Percentiles rank a stretch among this genome's conserved stretches.
phyloP scores from a whole-genome alignment of 1,284 basidiomycete genomes.

The Moesziomyces sp. region DNA sequence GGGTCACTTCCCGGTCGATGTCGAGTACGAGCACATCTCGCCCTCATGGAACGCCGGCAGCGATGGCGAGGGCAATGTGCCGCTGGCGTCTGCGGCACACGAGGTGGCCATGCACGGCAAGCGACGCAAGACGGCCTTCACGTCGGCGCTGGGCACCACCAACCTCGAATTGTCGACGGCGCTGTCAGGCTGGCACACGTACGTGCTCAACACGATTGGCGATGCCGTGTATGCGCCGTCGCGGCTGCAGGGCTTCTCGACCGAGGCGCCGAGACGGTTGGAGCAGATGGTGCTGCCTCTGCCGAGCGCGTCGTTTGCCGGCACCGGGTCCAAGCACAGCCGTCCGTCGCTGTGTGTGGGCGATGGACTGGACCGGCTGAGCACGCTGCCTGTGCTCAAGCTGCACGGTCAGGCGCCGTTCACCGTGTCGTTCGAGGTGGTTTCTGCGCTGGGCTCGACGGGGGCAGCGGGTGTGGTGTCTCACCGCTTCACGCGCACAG shows the following conservation, averaged over 20 bases:
- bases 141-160: conserved; percentile 83
- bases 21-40: conserved; percentile 49
- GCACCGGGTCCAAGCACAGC: conserved; percentile 68
- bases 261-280: conserved; percentile 65
- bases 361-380: conserved; percentile 45
- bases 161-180: conserved; percentile 85
- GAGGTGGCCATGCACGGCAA: conserved; percentile 47
- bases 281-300: conserved; percentile 58
- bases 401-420: conserved; percentile 84
- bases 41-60: conserved; percentile 33
- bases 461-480: conserved; percentile 68
- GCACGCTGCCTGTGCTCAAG: conserved; percentile 69
- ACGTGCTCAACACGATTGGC: conserved; percentile 86
- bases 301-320: conserved; percentile 45
- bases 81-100: conserved; percentile 54
- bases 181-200: conserved; percentile 82
- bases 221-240: conserved; percentile 76
- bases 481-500: conserved; percentile 72
- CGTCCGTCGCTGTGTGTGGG: conserved; percentile 75
- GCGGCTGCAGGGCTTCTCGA: conserved; percentile 73
- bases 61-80: conserved; percentile 29
- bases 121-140: conserved; percentile 72
- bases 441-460: conserved; percentile 53
- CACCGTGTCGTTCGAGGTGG: conserved; percentile 78
- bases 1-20: conserved; percentile 71